Evolutionary conservation across 2,329 filamentous ascomycete genomes (phyloP).

Genomic region (Aspergillus pseudonomiae): DNA sequence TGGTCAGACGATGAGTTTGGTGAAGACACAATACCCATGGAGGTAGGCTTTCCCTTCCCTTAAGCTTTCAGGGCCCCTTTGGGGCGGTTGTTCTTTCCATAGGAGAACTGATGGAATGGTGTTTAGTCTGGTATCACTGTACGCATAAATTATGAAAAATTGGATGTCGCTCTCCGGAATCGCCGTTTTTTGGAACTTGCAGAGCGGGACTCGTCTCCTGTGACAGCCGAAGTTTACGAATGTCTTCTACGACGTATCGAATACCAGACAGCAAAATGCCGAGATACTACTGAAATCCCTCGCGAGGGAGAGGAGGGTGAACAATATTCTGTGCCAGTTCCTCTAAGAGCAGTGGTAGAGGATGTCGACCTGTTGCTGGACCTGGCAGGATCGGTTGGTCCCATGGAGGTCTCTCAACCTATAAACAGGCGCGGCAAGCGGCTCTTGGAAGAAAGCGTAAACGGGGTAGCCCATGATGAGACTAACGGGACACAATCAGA

Average conservation of each 20-base stretch:
- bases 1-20: slow-evolving; percentile 41
- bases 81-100: slow-evolving; percentile 16
- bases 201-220: slow-evolving; percentile 69
- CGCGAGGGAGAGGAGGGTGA: slow-evolving; percentile 47
- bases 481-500: slow-evolving; percentile 32
- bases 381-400: slow-evolving; percentile 40
- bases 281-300: slow-evolving; percentile 43
- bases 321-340: slow-evolving; percentile 40
- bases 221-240: slow-evolving; percentile 77
- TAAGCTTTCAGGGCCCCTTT: slow-evolving; percentile 1
- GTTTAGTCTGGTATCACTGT: slow-evolving; percentile 71
- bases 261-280: slow-evolving; percentile 68
- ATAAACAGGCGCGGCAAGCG: slow-evolving; percentile 36
- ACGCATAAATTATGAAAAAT: slow-evolving; percentile 82
- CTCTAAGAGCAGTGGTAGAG: slow-evolving; percentile 36
- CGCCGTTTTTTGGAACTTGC: slow-evolving; percentile 74
- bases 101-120: background rate
- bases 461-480: slow-evolving; percentile 56
- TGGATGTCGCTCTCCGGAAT: slow-evolving; percentile 79
- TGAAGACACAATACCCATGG: slow-evolving; percentile 39
- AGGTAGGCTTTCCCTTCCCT: slow-evolving; percentile 31
- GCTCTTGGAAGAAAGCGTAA: slow-evolving; percentile 32
- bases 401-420: slow-evolving; percentile 30
- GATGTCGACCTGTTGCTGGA: slow-evolving; percentile 44
- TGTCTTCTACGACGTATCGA: slow-evolving; percentile 73